phyloP scores from a whole-genome alignment of 108 stramenopile genomes.

The Epithemia pelagica region DNA sequence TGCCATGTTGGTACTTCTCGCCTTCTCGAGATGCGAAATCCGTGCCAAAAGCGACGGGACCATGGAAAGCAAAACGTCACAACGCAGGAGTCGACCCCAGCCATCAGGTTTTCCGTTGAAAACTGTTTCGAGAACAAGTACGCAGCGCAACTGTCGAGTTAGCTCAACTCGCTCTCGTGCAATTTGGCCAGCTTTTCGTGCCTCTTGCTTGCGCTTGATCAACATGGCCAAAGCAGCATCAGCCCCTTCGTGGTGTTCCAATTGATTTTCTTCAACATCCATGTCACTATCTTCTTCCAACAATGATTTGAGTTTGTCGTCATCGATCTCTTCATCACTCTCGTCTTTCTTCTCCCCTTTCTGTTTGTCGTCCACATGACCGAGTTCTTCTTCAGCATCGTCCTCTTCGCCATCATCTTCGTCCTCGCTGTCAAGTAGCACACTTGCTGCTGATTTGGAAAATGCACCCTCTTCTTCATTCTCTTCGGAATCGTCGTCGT shows the following conservation, averaged over 20 bases:
- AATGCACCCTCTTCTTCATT: neutral
- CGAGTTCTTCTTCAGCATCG: conserved; percentile 24
- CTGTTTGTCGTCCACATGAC: conserved; percentile 23
- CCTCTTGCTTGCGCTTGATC: conserved; percentile 78
- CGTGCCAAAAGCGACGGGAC: conserved; percentile 46
- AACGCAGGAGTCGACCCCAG: conserved; percentile 41
- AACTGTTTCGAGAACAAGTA: conserved; percentile 55
- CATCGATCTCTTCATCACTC: conserved; percentile 60
- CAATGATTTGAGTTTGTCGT: conserved; percentile 49
- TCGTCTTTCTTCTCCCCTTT: conserved; percentile 14
- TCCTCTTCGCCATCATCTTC: conserved; percentile 24
- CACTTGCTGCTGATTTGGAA: conserved; percentile 5
- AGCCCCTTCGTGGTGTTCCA: conserved; percentile 86
- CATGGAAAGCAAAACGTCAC: conserved; percentile 40
- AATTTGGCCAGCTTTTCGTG: conserved; percentile 65
- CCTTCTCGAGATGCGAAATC: conserved; percentile 41
- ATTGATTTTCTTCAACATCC: conserved; percentile 39
- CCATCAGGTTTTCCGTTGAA: conserved; percentile 37
- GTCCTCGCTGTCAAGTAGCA: conserved; percentile 22
- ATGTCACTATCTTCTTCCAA: conserved; percentile 75
- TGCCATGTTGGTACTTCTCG: conserved; percentile 26
- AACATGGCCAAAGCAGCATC: conserved; percentile 77
- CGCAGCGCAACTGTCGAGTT: conserved; percentile 63
- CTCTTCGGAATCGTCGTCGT: conserved; percentile 19
- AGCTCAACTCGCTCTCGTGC: conserved; percentile 64